phyloP scores from a whole-genome alignment of 768 basidiomycete species.

The Leucosporidium scottii region DNA sequence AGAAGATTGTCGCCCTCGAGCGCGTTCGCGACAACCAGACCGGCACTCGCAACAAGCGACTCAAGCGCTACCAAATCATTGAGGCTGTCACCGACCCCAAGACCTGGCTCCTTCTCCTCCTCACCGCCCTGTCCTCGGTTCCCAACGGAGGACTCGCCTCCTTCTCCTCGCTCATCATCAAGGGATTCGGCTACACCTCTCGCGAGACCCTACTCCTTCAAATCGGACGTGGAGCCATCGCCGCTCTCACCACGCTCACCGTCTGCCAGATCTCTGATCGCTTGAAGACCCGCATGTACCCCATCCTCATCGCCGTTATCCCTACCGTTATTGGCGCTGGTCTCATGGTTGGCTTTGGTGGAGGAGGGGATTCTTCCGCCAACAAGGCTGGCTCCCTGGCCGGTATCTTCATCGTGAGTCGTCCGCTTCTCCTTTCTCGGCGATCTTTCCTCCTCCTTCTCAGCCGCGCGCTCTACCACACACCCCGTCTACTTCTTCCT shows the following conservation, averaged over 20 bases:
- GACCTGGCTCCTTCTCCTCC: slow-evolving; percentile 58
- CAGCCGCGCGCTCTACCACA: no score
- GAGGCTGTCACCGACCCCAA: slow-evolving; percentile 56
- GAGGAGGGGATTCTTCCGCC: slow-evolving; percentile 12
- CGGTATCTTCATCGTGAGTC: slow-evolving; percentile 42
- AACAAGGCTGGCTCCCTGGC: slow-evolving; percentile 55
- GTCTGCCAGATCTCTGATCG: slow-evolving; percentile 11
- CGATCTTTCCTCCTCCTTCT: neutral
- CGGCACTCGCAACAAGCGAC: slow-evolving; percentile 55
- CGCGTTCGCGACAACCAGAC: slow-evolving; percentile 60
- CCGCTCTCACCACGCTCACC: slow-evolving; percentile 48
- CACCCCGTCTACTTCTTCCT: no score
- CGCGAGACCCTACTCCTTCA: slow-evolving; percentile 57
- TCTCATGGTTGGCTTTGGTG: slow-evolving; percentile 53
- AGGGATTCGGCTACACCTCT: slow-evolving; percentile 45
- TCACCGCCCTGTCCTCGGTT: slow-evolving; percentile 44
- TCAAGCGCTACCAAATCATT: slow-evolving; percentile 55
- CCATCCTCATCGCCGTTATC: neutral
- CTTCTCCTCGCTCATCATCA: slow-evolving; percentile 27
- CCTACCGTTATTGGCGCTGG: slow-evolving; percentile 44
- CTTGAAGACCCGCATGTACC: neutral
- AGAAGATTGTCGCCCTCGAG: slow-evolving; percentile 58
- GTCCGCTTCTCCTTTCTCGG: neutral
- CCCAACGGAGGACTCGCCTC: slow-evolving; percentile 45
- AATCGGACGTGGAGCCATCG: slow-evolving; percentile 54